Conservation (phyloP, 306 rosid species). For the Castanospermum australe region DNA sequence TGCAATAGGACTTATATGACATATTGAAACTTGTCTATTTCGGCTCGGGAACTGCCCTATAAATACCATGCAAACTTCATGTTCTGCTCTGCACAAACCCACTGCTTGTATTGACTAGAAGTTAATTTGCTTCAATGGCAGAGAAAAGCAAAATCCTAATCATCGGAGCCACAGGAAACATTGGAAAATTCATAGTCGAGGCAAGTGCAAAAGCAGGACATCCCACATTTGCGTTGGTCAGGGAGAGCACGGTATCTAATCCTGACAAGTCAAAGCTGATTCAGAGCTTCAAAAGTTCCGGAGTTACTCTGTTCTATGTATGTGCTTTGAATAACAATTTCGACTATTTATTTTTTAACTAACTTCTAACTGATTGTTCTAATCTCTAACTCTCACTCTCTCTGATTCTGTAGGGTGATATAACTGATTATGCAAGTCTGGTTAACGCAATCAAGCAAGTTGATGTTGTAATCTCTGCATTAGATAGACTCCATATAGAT, state of each 20-base stretch:
- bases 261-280: conserved; percentile 41
- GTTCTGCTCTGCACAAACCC: not conserved
- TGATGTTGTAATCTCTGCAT: conserved; percentile 40
- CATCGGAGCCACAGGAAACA: conserved; percentile 38
- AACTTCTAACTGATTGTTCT: not conserved
- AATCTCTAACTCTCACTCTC: not conserved
- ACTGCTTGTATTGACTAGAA: not conserved
- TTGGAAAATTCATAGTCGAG: conserved; percentile 40
- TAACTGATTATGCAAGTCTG: conserved; percentile 31
- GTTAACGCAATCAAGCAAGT: conserved; percentile 44
- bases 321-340: not conserved
- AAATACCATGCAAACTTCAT: not conserved
- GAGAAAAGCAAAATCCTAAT: conserved; percentile 34
- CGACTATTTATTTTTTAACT: not conserved
- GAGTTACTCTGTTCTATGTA: conserved; percentile 32
- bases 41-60: not conserved
- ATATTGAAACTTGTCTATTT: too few species aligned
- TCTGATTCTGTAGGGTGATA: conserved; percentile 21
- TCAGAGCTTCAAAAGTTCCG: conserved; percentile 24
- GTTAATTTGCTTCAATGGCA: conserved; percentile 31
- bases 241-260: conserved; percentile 30
- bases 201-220: conserved; percentile 42
- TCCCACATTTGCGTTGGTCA: conserved; percentile 40
- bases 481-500: conserved; percentile 16
- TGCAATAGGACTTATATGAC: too few species aligned